Conservation (phyloP, 805 yeast species). For the Wickerhamiella azymoides region DNA sequence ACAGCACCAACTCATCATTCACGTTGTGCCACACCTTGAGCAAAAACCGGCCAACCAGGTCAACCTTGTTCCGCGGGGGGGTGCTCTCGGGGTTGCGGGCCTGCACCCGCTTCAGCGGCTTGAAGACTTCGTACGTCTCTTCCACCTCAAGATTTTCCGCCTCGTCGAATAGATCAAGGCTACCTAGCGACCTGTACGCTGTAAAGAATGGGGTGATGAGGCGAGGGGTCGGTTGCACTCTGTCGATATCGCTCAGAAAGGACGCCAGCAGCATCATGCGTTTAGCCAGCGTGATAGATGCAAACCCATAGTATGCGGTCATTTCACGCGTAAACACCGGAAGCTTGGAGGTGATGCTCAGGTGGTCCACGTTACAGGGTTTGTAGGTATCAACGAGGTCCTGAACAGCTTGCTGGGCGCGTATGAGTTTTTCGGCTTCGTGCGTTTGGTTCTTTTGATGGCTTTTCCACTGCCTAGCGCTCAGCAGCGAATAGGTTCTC, state of each 20-base stretch:
- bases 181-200: neutral
- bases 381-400: neutral
- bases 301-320: slow-evolving; percentile 6
- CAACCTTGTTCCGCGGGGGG: slow-evolving; percentile 18
- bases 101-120: slow-evolving; percentile 10
- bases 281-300: slow-evolving; percentile 1
- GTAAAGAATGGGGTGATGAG: slow-evolving; percentile 9
- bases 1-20: slow-evolving; percentile 14
- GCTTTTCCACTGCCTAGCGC: neutral
- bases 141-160: neutral
- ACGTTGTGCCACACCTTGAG: slow-evolving; percentile 1
- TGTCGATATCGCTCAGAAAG: slow-evolving; percentile 11
- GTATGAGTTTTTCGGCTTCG: neutral
- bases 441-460: neutral
- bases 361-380: neutral
- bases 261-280: slow-evolving; percentile 6
- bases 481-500: slow-evolving; percentile 2
- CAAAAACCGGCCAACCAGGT: slow-evolving; percentile 14
- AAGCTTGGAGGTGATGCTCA: neutral
- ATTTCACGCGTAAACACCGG: slow-evolving; percentile 2
- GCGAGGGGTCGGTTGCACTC: slow-evolving; percentile 12
- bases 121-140: neutral
- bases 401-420: neutral
- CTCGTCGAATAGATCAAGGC: neutral
- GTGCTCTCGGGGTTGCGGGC: slow-evolving; percentile 21